Conservation (phyloP, 495 filamentous ascomycete species). For the Aspergillus coremiiformis region DNA sequence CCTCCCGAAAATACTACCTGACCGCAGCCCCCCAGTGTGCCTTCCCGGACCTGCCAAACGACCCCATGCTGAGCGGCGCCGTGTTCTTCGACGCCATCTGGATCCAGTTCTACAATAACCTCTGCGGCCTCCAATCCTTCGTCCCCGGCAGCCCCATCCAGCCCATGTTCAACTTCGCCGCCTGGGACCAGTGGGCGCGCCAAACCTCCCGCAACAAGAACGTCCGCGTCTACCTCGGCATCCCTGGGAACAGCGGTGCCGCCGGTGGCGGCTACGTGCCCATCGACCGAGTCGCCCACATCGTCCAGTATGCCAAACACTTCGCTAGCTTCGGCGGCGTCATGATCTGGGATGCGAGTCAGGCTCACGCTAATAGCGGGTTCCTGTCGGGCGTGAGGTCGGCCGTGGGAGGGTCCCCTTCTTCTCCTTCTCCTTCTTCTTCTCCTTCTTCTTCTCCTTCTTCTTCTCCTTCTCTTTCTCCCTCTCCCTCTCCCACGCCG, state of each 20-base stretch:
- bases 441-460: too few species aligned
- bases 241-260: slow-evolving; percentile 51
- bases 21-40: slow-evolving; percentile 63
- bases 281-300: slow-evolving; percentile 31
- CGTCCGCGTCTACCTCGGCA: slow-evolving; percentile 59
- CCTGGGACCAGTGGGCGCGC: slow-evolving; percentile 67
- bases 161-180: slow-evolving; percentile 59
- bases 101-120: slow-evolving; percentile 73
- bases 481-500: not conserved
- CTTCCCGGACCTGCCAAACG: slow-evolving; percentile 53
- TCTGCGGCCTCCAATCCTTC: slow-evolving; percentile 53
- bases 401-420: not conserved
- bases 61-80: slow-evolving; percentile 45
- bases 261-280: slow-evolving; percentile 53
- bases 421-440: too few species aligned
- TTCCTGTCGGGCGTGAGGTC: slow-evolving; percentile 41
- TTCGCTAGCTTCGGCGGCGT: slow-evolving; percentile 60
- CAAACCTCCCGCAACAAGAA: slow-evolving; percentile 49
- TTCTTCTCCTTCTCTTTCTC: too few species aligned
- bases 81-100: slow-evolving; percentile 57
- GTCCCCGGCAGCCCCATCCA: slow-evolving; percentile 33
- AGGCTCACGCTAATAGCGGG: slow-evolving; percentile 51
- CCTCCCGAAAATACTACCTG: slow-evolving; percentile 48
- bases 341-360: slow-evolving; percentile 65
- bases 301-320: slow-evolving; percentile 44